Percentiles rank a stretch among this genome's conserved stretches.
Evolutionary conservation across 257 asterid species (phyloP).

Genomic region (Plectranthus barbatus): DNA sequence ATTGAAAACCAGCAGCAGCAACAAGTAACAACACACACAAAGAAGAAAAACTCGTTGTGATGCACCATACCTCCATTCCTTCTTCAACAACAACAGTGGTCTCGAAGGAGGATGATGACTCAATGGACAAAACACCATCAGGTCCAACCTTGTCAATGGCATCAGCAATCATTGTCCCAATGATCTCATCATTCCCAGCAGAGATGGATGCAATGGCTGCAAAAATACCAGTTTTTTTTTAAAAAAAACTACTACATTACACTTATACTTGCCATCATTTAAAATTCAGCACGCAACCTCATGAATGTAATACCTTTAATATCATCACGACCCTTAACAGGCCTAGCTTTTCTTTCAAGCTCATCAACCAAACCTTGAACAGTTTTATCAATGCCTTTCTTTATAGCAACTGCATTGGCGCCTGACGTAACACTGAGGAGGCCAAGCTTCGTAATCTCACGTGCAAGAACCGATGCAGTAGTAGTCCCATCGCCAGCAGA

Average conservation of each 20-base stretch:
- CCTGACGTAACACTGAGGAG: conserved; percentile 92
- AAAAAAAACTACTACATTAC: neutral
- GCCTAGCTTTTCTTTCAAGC: conserved; percentile 84
- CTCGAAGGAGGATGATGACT: conserved; percentile 91
- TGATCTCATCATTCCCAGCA: conserved; percentile 82
- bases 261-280: neutral
- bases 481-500: conserved; percentile 99
- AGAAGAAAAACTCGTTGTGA: neutral
- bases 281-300: neutral
- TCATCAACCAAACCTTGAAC: conserved; percentile 64
- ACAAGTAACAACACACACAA: too few relatives aligned
- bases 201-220: conserved; percentile 89
- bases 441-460: conserved; percentile 90
- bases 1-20: too few relatives aligned
- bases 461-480: conserved; percentile 92
- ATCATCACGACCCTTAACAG: conserved; percentile 91
- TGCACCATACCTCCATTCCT: conserved; percentile 81
- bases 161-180: conserved; percentile 88
- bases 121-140: conserved; percentile 93
- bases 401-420: conserved; percentile 85
- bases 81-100: conserved; percentile 94
- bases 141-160: conserved; percentile 98
- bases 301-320: conserved; percentile 59
- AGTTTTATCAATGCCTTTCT: conserved; percentile 91
- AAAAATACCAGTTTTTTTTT: neutral